Base-by-base conservation (phyloP, 768 basidiomycete species). In the Termitomyces titanicus region DNA sequence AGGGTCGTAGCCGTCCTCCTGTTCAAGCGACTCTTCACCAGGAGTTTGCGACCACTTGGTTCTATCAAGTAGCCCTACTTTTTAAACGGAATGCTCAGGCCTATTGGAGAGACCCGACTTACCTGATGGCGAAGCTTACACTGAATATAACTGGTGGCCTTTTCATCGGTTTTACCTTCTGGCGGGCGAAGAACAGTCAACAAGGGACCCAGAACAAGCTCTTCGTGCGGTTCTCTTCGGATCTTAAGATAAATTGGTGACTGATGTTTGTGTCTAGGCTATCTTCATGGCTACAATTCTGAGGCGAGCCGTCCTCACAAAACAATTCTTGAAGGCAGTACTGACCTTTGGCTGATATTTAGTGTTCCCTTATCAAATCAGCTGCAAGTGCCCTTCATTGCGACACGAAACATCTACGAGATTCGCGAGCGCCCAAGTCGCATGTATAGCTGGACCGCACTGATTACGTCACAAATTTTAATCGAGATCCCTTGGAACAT, bases 161-260 rank as follows among this genome's bases (percentile, higher is more conserved):
- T 2, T 78, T 85, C 59, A 81, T 85, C 43, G 78, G 78, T 10
- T 86, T 87, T 58, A 83, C 85, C 7, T 87, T 87, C 67, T 87
- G 73, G 72, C 72, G 81, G 55, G 67, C 81, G 13, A 77, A 81
- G 35, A 62, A 82, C 48, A 74, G 75, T 15, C 74, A 81, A 50
- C 81, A 79, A 54, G 85, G 83, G 38, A 79, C 79, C 1, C 84
- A 86, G 63, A 83, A 85, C 64, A 84, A 85, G 62, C 74, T 87
- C 29, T 87, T 87, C 62, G 83, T 83, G 56, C 46, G 80, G 72
- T 40, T 44, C 27, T 18, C 56, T 61, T 27, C 65, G 11, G 10
- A 57, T 51, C 12, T 51, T 61, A 8, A 31, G 59, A 4, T 17
- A 15, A 3, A 27, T 49, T 55, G 5, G 25, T 59, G 22, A 56